phyloP scores from a whole-genome alignment of 2,329 filamentous ascomycete genomes.

The Apiospora koreana region DNA sequence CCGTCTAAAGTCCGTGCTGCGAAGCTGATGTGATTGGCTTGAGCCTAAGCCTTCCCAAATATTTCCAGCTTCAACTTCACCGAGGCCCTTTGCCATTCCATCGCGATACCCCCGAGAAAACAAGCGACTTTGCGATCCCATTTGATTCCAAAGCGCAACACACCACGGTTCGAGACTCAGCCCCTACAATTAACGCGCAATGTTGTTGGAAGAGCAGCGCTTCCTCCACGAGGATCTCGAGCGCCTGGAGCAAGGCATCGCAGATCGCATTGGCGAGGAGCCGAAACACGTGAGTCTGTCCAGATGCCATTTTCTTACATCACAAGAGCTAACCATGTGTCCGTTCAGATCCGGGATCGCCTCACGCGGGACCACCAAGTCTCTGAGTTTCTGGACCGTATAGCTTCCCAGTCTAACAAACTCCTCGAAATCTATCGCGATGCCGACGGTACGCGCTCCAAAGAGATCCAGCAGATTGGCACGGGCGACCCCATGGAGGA shows the following conservation, averaged over 20 bases:
- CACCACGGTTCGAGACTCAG: too few species aligned
- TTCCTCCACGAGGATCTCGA: constrained; percentile 96
- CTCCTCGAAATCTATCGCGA: constrained; percentile 85
- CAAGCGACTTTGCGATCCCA: background rate
- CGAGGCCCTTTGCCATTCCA: constrained; percentile 19
- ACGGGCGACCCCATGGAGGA: constrained; percentile 85
- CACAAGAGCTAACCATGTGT: background rate
- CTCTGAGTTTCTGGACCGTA: constrained; percentile 80
- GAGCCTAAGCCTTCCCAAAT: constrained; percentile 17
- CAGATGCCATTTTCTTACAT: too few species aligned
- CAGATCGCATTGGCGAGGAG: constrained; percentile 85
- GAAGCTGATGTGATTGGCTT: constrained; percentile 4
- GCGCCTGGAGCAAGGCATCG: constrained; percentile 89
- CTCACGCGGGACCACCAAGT: constrained; percentile 92
- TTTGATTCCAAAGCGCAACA: background rate
- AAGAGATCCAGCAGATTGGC: constrained; percentile 82
- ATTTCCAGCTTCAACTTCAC: constrained; percentile 21
- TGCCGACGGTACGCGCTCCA: constrained; percentile 67
- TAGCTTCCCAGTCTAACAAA: constrained; percentile 80
- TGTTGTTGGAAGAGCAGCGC: constrained; percentile 92
- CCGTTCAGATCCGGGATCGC: constrained; percentile 75
- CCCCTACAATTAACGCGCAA: constrained; percentile 31
- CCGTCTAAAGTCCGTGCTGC: background rate
- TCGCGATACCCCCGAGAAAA: background rate
- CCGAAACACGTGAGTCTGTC: constrained; percentile 72